Evolutionary conservation across 257 asterid species (phyloP).

Genomic region (Pogostemon cablin): DNA sequence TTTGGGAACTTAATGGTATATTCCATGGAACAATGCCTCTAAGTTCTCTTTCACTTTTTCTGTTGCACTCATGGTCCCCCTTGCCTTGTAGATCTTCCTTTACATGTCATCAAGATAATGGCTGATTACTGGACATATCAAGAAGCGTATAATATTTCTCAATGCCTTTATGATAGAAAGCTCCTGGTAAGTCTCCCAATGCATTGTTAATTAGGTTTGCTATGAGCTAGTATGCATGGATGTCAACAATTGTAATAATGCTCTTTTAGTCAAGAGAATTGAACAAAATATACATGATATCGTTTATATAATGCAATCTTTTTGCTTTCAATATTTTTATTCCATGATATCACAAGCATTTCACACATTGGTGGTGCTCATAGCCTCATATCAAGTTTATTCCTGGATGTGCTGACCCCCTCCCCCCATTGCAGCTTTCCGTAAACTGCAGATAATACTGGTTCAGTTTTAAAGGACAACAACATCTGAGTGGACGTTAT

Average conservation of each 20-base stretch:
- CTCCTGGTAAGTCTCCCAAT: constrained; percentile 18
- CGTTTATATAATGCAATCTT: constrained; percentile 15
- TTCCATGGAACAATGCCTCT: constrained; percentile 46
- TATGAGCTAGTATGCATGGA: neutral
- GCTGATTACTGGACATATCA: constrained; percentile 14
- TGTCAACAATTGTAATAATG: constrained; percentile 13
- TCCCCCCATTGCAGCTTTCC: constrained; percentile 4
- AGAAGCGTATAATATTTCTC: constrained; percentile 17
- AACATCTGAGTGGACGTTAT: constrained; percentile 27
- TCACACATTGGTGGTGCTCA: constrained; percentile 5
- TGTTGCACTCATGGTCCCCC: constrained; percentile 50
- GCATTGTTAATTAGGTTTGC: constrained; percentile 16
- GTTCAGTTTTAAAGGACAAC: constrained; percentile 8
- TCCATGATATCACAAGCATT: constrained; percentile 15
- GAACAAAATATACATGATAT: neutral
- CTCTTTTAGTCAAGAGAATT: constrained; percentile 13
- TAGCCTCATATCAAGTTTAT: constrained; percentile 19
- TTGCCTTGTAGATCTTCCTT: constrained; percentile 23
- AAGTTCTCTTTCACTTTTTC: constrained; percentile 32
- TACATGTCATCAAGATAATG: constrained; percentile 32
- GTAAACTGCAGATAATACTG: constrained; percentile 5
- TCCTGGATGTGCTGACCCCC: neutral
- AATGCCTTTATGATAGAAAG: constrained; percentile 26
- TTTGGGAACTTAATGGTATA: constrained; percentile 39
- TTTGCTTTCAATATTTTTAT: neutral